Evolutionary conservation across 2,329 filamentous ascomycete species (phyloP), one percentile per base, ranked within the genome.

Genomic region (Lomentospora prolificans): DNA sequence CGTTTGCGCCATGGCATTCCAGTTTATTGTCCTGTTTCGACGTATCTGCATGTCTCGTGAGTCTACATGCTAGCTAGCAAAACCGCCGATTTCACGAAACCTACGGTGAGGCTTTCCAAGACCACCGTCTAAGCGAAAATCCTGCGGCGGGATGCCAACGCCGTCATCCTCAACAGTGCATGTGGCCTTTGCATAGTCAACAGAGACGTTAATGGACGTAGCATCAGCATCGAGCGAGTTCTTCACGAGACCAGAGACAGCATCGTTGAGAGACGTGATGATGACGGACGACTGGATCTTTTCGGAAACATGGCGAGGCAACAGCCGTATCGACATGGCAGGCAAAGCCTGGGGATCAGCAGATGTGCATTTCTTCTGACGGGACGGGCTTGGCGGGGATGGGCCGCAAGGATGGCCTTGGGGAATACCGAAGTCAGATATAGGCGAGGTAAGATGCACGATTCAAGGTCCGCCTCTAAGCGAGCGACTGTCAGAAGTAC

Each of bases 131-230:
- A 80, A 73, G n/a, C 65, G 64, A 62, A 97, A 96, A 61, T 96
- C 91, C 1, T 68, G 64, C 1, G 87, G 81, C 1, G 74, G 66
- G 50, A 99, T 95, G 0, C 94, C 94, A 14, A 74, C 57, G 1
- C 94, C 94, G 69, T 97, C 80, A 66, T 99, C 94, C 64, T 95
- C 87, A 4, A 96, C 79, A 0, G 78, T 76, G 68, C 91, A 96
- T 61, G 80, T 82, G 4, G 90, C 92, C 24, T 85, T 83, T 55
- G 71, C 68, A 65, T 89, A 90, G 69, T 96, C 87, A 22, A 96
- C 74, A 1, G 77, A 79, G 55, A 95, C 74, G 55, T 80, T 80
- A 59, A 96, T 71, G 56, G 78, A 86, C 31, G 75, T 78, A 14
- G 91, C 85, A 50, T 74, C 72, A 3, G 90, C 89, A 72, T 99